Evolutionary conservation across 257 asterid species (phyloP).

Genomic region (Nicotiana noctiflora): DNA sequence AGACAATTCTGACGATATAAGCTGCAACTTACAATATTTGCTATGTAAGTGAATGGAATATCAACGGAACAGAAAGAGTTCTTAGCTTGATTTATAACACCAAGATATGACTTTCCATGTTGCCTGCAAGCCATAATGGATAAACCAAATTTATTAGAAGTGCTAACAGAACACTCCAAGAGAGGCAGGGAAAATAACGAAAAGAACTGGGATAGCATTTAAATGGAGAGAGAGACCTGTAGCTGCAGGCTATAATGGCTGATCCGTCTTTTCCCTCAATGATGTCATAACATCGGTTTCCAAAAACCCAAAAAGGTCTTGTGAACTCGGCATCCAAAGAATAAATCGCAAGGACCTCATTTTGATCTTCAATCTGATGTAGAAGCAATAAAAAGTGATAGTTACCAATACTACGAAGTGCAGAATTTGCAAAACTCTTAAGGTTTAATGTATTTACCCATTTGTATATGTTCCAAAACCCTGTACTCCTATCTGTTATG

Average conservation of each 20-base stretch:
- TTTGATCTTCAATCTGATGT: conserved; percentile 62
- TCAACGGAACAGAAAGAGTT: conserved; percentile 47
- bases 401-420: background rate
- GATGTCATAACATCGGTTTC: conserved; percentile 73
- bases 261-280: conserved; percentile 36
- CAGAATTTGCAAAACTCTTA: conserved; percentile 4
- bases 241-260: conserved; percentile 69
- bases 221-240: conserved; percentile 46
- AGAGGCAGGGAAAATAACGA: background rate
- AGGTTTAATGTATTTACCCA: conserved; percentile 52
- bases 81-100: conserved; percentile 51
- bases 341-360: conserved; percentile 64
- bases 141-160: conserved; percentile 1
- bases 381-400: background rate
- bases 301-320: conserved; percentile 86
- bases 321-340: conserved; percentile 77
- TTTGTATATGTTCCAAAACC: conserved; percentile 92
- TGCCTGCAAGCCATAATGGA: conserved; percentile 39
- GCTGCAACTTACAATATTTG: conserved; percentile 48
- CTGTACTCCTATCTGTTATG: conserved; percentile 72
- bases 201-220: background rate
- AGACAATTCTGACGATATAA: background rate
- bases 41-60: conserved; percentile 73
- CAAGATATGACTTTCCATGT: conserved; percentile 80
- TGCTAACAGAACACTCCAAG: background rate